phyloP scores from a whole-genome alignment of 2,329 filamentous ascomycete species.

The Triangularia setosa region DNA sequence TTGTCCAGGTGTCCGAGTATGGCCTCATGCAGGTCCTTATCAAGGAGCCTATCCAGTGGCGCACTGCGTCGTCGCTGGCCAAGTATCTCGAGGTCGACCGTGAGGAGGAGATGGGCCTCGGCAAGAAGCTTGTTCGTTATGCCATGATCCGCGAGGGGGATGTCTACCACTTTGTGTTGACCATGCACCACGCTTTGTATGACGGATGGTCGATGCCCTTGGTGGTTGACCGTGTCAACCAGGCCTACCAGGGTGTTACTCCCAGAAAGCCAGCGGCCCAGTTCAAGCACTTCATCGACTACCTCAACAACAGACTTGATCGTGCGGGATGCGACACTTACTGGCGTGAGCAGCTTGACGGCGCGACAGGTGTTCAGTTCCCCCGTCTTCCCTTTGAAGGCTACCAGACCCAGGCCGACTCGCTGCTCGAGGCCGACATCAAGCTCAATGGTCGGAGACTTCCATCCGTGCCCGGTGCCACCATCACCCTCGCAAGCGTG shows the following conservation, averaged over 20 bases:
- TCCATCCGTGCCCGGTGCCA: constrained; percentile 20
- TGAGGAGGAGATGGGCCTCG: constrained; percentile 41
- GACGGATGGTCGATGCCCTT: constrained; percentile 55
- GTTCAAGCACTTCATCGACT: constrained; percentile 41
- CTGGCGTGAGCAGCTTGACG: constrained; percentile 45
- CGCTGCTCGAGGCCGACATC: constrained; percentile 51
- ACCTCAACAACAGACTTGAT: constrained; percentile 38
- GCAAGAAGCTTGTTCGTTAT: constrained; percentile 44
- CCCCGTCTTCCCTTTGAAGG: constrained; percentile 43
- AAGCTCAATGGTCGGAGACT: constrained; percentile 32
- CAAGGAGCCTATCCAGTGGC: constrained; percentile 36
- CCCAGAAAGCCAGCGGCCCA: constrained; percentile 35
- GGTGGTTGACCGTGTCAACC: constrained; percentile 46
- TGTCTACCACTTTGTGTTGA: constrained; percentile 45
- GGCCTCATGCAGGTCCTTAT: constrained; percentile 48
- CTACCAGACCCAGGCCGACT: constrained; percentile 50
- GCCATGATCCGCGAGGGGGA: constrained; percentile 36
- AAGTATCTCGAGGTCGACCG: constrained; percentile 39
- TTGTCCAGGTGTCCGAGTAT: constrained; percentile 40
- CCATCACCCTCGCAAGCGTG: constrained; percentile 51
- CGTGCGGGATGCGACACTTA: constrained; percentile 39
- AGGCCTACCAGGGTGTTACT: constrained; percentile 36
- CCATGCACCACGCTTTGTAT: constrained; percentile 53
- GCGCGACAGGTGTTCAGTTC: constrained; percentile 45
- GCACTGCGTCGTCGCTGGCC: constrained; percentile 33